Evolutionary conservation across 225 moss, liverwort and hornwort species (phyloP), one percentile per base, ranked within the genome.

Genomic region (Polytrichum commune): DNA sequence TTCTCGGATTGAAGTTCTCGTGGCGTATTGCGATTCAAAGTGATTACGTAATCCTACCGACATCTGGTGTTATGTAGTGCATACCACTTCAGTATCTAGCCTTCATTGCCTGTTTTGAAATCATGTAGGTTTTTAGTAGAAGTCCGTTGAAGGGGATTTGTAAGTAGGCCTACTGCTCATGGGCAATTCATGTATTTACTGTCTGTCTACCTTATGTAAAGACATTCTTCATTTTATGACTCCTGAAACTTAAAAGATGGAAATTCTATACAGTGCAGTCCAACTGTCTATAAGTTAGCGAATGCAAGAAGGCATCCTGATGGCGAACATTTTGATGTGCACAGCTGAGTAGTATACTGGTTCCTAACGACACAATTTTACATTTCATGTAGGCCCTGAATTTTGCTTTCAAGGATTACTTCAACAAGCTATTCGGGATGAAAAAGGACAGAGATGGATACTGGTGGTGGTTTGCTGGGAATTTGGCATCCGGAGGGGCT

Each of bases 381-480:
- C 13, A 4, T 46, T 13, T 46, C 46, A 46, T 28, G 27, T 85
- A 93, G 90, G 93, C 93, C 20, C 78, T 93, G 54, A 93, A 93
- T 75, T 89, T 93, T 29, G 93, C 93, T 7, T 93, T 93, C 77
- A 93, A 93, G 68, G 93, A 93, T 68, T 82, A 70, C 75, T 90
- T 93, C 74, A 85, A 89, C 46, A 69, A 74, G 60, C 22, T 91
- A 54, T 93, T 93, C 57, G 85, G 84, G 24, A 83, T 86, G 83
- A 85, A 90, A 82, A 93, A 93, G 75, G 93, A 93, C 72, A 87
- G 55, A 75, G 90, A 93, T 67, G 89, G 93, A 5, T 93, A 93
- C 70, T 91, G 93, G 93, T 83, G 79, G 86, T 93, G 93, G 93
- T 90, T 93, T 57, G 86, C 78, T 30, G 90, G 90, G 8, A 93